Evolutionary conservation across 2,329 filamentous ascomycete genomes (phyloP).

Genomic region (Coniochaeta pulveracea): DNA sequence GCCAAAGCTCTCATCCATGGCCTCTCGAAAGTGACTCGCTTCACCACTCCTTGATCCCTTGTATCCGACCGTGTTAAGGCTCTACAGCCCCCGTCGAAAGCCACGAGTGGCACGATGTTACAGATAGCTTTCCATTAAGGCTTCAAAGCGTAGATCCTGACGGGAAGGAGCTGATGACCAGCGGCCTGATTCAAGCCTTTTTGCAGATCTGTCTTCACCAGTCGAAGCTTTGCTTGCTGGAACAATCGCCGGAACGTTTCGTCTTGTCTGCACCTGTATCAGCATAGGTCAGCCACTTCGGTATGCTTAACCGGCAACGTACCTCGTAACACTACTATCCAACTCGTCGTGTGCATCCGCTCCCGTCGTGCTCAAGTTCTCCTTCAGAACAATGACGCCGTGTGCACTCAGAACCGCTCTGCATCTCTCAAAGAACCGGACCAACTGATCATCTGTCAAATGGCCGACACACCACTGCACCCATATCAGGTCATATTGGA

Average conservation of each 20-base stretch:
- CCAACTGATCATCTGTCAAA: conserved; percentile 62
- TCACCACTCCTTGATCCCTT: no score
- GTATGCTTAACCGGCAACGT: conserved; percentile 8
- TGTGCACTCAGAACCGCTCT: conserved; percentile 25
- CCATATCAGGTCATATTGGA: conserved; percentile 72
- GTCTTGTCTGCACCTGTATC: conserved; percentile 42
- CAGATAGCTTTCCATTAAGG: conserved; percentile 21
- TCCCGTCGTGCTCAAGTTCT: conserved; percentile 54
- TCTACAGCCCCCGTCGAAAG: no score
- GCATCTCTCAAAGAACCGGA: conserved; percentile 55
- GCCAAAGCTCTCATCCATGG: no score
- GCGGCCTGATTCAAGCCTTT: conserved; percentile 52
- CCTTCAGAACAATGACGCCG: conserved; percentile 63
- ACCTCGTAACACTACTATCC: conserved; percentile 70
- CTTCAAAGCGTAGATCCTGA: conserved; percentile 68
- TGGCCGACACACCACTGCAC: conserved; percentile 86
- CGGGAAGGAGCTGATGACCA: conserved; percentile 49
- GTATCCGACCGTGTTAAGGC: no score
- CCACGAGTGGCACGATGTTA: no score
- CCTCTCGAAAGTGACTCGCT: no score
- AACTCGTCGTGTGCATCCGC: conserved; percentile 62
- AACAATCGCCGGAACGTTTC: conserved; percentile 62
- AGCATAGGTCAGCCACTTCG: neutral
- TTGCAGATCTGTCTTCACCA: conserved; percentile 65
- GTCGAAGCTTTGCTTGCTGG: conserved; percentile 50